Evolutionary conservation across 2,329 filamentous ascomycete species (phyloP).

Genomic region (Ophiostoma pallidulum): DNA sequence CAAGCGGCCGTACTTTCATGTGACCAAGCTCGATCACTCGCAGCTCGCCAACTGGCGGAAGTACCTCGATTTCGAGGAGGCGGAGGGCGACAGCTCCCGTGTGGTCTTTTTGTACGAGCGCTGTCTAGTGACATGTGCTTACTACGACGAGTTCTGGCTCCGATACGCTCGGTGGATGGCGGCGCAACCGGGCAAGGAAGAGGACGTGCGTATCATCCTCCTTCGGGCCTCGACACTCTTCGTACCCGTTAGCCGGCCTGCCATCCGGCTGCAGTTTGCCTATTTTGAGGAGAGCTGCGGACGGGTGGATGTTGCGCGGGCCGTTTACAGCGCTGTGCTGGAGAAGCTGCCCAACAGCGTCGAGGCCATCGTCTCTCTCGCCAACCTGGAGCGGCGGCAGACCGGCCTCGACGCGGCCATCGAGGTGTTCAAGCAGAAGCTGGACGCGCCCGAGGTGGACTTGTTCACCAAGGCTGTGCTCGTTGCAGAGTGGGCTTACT

Average conservation of each 20-base stretch:
- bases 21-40: conserved; percentile 78
- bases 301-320: conserved; percentile 66
- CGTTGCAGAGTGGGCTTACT: conserved; percentile 76
- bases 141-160: conserved; percentile 97
- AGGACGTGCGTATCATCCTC: conserved; percentile 88
- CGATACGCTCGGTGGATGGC: conserved; percentile 95
- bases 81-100: conserved; percentile 65
- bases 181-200: conserved; percentile 67
- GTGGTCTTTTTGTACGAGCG: conserved; percentile 84
- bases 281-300: conserved; percentile 86
- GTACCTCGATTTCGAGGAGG: conserved; percentile 92
- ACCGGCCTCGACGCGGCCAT: conserved; percentile 77
- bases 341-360: conserved; percentile 68
- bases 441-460: conserved; percentile 63
- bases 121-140: conserved; percentile 82
- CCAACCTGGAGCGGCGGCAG: conserved; percentile 77
- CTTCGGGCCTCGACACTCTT: conserved; percentile 76
- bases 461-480: conserved; percentile 76
- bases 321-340: conserved; percentile 76
- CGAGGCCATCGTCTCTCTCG: conserved; percentile 80
- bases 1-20: conserved; percentile 94
- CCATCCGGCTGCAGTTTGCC: conserved; percentile 80
- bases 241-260: conserved; percentile 76
- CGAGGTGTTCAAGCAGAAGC: conserved; percentile 69
- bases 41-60: conserved; percentile 90